Evolutionary conservation across 805 yeast species (phyloP), one percentile per base, ranked within the genome.

Genomic region (Candida nemodendra): DNA sequence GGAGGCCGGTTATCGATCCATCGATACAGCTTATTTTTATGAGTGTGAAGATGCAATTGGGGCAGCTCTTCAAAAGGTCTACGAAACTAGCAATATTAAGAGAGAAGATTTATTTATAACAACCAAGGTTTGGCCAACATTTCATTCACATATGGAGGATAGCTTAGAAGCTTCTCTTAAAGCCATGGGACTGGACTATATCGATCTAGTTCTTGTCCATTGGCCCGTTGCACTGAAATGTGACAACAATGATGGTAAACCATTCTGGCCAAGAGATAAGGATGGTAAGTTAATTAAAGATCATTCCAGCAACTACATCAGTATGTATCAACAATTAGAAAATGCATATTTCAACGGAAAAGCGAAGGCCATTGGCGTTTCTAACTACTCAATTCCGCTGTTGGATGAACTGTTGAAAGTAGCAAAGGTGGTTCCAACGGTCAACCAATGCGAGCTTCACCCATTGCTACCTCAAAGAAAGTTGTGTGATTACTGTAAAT

Each of bases 241-340:
- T 14, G 21, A 32, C n/a, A 43, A 42, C 23, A 33, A 34, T 18
- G 42, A 47, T 23, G 34, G 36, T 13, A 59, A 62, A 8, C 39
- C 44, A 9, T 31, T 43, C 12, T 27, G 32, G 32, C 45, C 52
- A 54, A 32, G 54, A 62, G 37, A 63, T 54, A 25, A 48, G 50
- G 30, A 44, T 48, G 39, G 38, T 34, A 16, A 64, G n/a, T 26
- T 45, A 19, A 44, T 44, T 14, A 42, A 31, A 14, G 48, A 36
- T 21, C 30, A 39, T 14, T 32, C 42, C 14, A 41, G 46, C 34
- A 90, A 86, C 51, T 93, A 50, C 39, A 59, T 90, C 8, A 74
- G 78, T 24, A 87, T 88, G 14, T 74, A 73, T 45, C 77, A 79
- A 53, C 79, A 79, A 42, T 65, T 82, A 35, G 88, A 84, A 39